Percentiles rank a stretch among this genome's conserved stretches.
Evolutionary conservation across 2,329 filamentous ascomycete genomes (phyloP).

Genomic region (Pyricularia pennisetigena): DNA sequence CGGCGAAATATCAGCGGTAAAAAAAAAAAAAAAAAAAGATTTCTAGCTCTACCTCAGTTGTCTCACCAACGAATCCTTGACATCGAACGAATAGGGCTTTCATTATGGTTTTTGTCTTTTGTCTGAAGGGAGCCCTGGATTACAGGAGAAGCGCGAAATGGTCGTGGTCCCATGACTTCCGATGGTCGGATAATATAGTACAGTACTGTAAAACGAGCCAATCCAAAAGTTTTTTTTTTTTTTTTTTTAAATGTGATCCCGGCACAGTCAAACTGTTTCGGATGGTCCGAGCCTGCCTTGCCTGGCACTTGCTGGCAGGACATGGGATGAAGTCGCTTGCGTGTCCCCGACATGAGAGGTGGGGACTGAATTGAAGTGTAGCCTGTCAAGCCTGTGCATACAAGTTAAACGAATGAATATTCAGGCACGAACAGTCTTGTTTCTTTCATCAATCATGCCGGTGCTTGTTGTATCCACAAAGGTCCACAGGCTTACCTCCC

Average conservation of each 20-base stretch:
- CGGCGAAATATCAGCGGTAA: too few species aligned
- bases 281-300: not conserved
- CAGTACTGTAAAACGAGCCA: not conserved
- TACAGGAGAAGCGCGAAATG: not conserved
- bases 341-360: not conserved
- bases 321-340: not conserved
- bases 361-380: not conserved
- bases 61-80: not conserved
- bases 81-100: not conserved
- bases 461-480: not conserved
- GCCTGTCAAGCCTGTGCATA: too few species aligned
- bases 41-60: too few species aligned
- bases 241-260: not conserved
- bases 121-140: too few species aligned
- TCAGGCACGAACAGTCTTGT: not conserved
- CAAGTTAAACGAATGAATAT: not conserved
- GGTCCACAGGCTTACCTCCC: not conserved
- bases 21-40: too few species aligned
- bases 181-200: not conserved
- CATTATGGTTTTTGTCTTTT: not conserved
- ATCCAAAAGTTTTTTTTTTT: not conserved
- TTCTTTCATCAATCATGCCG: not conserved
- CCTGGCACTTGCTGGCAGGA: too few species aligned
- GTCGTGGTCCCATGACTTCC: not conserved
- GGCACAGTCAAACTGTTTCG: not conserved